Conservation (phyloP, 2,329 filamentous ascomycete genomes). For the Trichoderma endophyticum region DNA sequence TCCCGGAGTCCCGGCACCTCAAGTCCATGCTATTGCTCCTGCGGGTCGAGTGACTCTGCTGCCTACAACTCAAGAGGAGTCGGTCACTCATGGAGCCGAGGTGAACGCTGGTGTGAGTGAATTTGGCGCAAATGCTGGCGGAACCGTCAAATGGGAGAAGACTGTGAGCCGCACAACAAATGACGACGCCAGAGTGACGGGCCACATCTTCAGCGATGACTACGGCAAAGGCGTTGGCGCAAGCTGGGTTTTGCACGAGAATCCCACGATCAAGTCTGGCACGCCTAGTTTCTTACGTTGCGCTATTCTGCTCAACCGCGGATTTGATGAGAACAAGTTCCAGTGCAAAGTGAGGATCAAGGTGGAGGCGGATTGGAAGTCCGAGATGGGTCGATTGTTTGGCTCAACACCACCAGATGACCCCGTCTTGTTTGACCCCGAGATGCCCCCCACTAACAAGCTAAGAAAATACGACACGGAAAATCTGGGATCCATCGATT, state of each 20-base stretch:
- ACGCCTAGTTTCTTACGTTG: conserved; percentile 16
- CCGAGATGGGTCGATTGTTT: conserved; percentile 28
- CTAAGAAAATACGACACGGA: conserved; percentile 21
- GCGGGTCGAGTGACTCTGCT: conserved; percentile 19
- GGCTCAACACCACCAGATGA: conserved; percentile 25
- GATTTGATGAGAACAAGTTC: conserved; percentile 27
- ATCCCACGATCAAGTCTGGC: conserved; percentile 18
- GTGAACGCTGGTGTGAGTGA: conserved; percentile 19
- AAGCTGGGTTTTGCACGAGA: conserved; percentile 22
- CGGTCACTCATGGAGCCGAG: conserved; percentile 10
- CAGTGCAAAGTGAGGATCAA: conserved; percentile 29
- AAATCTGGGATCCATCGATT: conserved; percentile 17
- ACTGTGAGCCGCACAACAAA: conserved; percentile 22
- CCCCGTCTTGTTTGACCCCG: conserved; percentile 22
- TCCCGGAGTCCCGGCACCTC: conserved; percentile 7
- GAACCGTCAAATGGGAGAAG: conserved; percentile 23
- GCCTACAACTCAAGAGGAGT: conserved; percentile 15
- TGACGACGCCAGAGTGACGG: conserved; percentile 19
- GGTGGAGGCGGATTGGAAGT: conserved; percentile 29
- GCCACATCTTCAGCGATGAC: conserved; percentile 21
- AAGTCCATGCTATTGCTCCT: conserved; percentile 23
- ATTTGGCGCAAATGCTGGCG: conserved; percentile 20
- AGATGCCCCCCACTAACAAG: conserved; percentile 21
- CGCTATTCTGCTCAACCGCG: conserved; percentile 17
- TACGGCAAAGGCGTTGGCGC: conserved; percentile 24